phyloP scores from a whole-genome alignment of 2,329 filamentous ascomycete species.

The Alternaria viburni region DNA sequence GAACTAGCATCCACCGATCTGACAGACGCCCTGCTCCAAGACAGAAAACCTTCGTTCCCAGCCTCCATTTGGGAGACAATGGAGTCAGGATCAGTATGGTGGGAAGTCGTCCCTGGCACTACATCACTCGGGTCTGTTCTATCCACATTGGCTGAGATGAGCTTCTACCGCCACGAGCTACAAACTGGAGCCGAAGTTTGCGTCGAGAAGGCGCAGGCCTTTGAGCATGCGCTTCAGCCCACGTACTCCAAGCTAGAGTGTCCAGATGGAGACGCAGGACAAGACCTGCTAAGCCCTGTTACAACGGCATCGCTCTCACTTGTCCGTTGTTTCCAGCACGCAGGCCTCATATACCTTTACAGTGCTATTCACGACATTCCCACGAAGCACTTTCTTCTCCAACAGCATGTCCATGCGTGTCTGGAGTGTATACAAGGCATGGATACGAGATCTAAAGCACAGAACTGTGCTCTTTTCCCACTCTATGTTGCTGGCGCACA shows the following conservation, averaged over 20 bases:
- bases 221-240: constrained; percentile 8
- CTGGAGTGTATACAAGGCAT: constrained; percentile 18
- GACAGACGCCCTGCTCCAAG: constrained; percentile 18
- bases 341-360: constrained; percentile 22
- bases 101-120: constrained; percentile 9
- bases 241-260: not conserved
- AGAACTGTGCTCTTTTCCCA: constrained; percentile 23
- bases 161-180: constrained; percentile 7
- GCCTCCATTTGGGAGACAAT: constrained; percentile 12
- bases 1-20: constrained; percentile 24
- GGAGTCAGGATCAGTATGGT: constrained; percentile 17
- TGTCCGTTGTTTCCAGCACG: constrained; percentile 20
- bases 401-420: constrained; percentile 21
- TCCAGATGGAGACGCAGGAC: not conserved
- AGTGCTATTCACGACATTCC: constrained; percentile 18
- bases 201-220: constrained; percentile 1
- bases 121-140: constrained; percentile 7
- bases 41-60: constrained; percentile 14
- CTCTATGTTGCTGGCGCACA: constrained; percentile 21
- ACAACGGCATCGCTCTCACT: constrained; percentile 5
- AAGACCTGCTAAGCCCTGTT: not conserved
- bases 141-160: constrained; percentile 8
- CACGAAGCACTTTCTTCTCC: constrained; percentile 12
- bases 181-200: not conserved
- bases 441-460: constrained; percentile 13